Evolutionary conservation across 2,329 filamentous ascomycete genomes (phyloP), one percentile per base, ranked within the genome.

Genomic region (Intubia oerlemansii): DNA sequence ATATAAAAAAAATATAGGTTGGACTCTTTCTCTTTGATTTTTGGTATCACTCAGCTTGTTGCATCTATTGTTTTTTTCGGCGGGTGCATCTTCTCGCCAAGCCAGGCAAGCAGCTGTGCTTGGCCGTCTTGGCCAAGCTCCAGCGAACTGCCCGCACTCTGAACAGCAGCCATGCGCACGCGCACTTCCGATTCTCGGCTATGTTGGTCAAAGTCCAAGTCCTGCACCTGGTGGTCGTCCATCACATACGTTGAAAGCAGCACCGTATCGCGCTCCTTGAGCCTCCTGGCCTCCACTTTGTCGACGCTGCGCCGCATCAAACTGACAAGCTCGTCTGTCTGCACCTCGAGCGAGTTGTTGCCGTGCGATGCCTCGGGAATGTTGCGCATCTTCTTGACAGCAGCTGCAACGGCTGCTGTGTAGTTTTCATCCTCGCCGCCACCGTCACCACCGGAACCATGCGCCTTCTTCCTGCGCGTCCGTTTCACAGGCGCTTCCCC

Each of bases 221-320:
- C 2, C 19, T 20, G 25, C 17, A 20, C 16, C 17, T 16, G 5
- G 24, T n/a, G 10, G n/a, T 28, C 5, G 10, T 7, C 20, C 20
- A 11, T 7, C 6, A 5, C 20, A 22, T 7, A 7, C 20, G 20
- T 22, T n/a, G 9, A 14, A 5, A 24, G 8, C 7, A 24, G 22
- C 3, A n/a, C 8, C 43, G 32, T 6, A 2, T 59, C 56, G 52
- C 53, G 56, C 20, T 40, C 43, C 28, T 37, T 41, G 13, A 52
- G 47, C 36, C 57, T 48, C 33, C 49, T 52, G 11, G 58, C 38
- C 41, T 66, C 60, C 4, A 53, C 23, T 38, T 48, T 52, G 17
- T 55, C 45, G 15, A 66, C 39, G 38, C 61, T 63, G 24, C 53
- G 48, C 20, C 52, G 49, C 57, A 66, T 63, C 33, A 60, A 39